These are phyloP conservation scores for Colletotrichum karsti DNA, from an alignment of 2,329 filamentous ascomycete genomes.

Conservation along the genomic window DNA sequence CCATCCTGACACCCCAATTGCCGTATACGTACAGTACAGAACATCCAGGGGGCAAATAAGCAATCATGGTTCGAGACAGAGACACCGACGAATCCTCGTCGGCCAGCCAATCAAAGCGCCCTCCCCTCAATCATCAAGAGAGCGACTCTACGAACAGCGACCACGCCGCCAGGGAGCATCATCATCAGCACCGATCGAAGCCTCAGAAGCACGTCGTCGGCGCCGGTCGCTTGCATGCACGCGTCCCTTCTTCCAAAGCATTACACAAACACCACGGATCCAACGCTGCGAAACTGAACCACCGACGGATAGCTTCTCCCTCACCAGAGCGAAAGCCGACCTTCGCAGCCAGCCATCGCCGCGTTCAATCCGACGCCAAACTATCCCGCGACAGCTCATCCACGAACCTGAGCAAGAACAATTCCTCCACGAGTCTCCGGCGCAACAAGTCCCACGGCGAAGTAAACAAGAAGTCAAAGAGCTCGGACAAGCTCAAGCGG, in stretches of 20 bases:
- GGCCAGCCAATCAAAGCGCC: conserved; percentile 65
- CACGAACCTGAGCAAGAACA: conserved; percentile 60
- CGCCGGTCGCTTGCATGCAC: conserved; percentile 56
- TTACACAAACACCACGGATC: conserved; percentile 53
- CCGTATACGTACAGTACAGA: not conserved
- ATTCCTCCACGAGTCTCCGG: conserved; percentile 64
- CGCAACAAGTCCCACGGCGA: conserved; percentile 69
- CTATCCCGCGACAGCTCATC: conserved; percentile 54
- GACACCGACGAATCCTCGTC: conserved; percentile 57
- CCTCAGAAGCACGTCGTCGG: conserved; percentile 54
- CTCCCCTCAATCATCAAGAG: conserved; percentile 45
- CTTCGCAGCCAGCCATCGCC: conserved; percentile 36
- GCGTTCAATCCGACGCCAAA: conserved; percentile 48
- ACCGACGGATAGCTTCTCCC: conserved; percentile 52
- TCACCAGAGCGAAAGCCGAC: conserved; percentile 45
- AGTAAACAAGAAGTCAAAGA: conserved; percentile 59
- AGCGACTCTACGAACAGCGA: conserved; percentile 46
- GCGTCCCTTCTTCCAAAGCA: conserved; percentile 61
- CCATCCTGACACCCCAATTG: conserved; percentile 1
- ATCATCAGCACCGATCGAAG: conserved; percentile 34
- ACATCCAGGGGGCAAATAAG: conserved; percentile 23
- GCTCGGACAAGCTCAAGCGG: conserved; percentile 61
- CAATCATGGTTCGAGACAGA: conserved; percentile 52
- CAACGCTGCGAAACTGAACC: conserved; percentile 47
- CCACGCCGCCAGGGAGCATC: conserved; percentile 36